Conservation (phyloP, 2,329 filamentous ascomycete genomes). For the Penicillium sp. region DNA sequence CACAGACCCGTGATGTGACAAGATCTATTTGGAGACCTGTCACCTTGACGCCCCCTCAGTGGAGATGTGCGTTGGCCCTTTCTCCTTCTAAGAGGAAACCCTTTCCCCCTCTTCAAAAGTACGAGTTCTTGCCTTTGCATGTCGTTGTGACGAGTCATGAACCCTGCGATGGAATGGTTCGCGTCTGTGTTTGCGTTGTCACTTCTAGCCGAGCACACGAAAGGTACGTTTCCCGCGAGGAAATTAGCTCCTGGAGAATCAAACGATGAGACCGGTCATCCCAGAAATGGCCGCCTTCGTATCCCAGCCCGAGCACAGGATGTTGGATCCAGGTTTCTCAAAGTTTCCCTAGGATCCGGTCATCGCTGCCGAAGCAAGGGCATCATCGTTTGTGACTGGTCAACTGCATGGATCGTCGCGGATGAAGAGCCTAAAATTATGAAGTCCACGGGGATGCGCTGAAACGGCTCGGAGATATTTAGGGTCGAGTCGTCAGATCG, state of each 20-base stretch:
- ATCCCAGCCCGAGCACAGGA: not conserved
- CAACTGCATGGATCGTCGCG: not conserved
- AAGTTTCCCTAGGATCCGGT: not conserved
- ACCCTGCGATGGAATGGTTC: constrained; percentile 11
- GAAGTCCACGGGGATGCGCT: constrained; percentile 6
- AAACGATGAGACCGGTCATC: not conserved
- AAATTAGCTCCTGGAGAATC: not conserved
- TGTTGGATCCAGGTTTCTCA: not conserved
- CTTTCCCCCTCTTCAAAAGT: not conserved
- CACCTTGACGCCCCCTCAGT: constrained; percentile 6
- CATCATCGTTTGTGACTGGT: constrained; percentile 1
- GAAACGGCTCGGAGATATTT: constrained; percentile 7
- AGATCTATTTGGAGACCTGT: constrained; percentile 23
- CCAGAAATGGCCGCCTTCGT: not conserved
- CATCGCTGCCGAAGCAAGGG: not conserved
- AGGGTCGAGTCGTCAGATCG: not conserved
- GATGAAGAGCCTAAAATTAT: constrained; percentile 1
- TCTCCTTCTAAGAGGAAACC: not conserved
- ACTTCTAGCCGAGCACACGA: not conserved
- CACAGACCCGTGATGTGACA: constrained; percentile 20
- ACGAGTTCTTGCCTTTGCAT: not conserved
- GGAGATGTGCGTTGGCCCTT: not conserved
- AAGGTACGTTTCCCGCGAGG: not conserved
- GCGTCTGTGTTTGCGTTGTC: not conserved
- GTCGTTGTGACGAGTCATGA: constrained; percentile 19